A percentile compares a stretch with the other conserved stretches of the same genome.
phyloP scores from a whole-genome alignment of 2,329 filamentous ascomycete species.

The Tolypocladium cylindrosporum region DNA sequence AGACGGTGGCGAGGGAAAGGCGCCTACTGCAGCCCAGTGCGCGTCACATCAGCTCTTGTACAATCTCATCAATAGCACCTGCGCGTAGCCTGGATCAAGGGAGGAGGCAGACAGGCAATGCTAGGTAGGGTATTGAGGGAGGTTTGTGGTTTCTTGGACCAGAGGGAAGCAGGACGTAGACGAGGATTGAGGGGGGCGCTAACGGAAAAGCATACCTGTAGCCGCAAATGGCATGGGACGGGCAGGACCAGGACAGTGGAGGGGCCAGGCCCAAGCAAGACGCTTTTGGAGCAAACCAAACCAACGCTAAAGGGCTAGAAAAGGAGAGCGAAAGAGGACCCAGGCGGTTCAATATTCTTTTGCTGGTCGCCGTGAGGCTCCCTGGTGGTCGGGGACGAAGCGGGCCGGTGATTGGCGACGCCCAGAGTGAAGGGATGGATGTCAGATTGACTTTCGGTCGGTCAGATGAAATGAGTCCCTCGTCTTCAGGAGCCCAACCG shows the following conservation, averaged over 20 bases:
- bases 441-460: not conserved
- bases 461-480: not conserved
- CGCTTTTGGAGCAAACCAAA: not conserved
- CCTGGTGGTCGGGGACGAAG: not conserved
- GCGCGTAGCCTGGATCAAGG: not conserved
- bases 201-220: constrained; percentile 7
- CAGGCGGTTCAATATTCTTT: not conserved
- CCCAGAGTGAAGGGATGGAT: constrained; percentile 2
- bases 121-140: not conserved
- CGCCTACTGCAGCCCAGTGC: constrained; percentile 3
- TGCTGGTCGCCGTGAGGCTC: not conserved
- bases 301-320: not conserved
- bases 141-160: not conserved
- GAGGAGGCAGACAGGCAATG: not conserved
- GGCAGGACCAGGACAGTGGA: not conserved
- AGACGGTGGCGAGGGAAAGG: not conserved
- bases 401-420: constrained; percentile 2
- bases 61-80: not conserved
- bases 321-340: not conserved
- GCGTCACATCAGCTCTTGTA: constrained; percentile 9
- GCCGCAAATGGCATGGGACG: constrained; percentile 8
- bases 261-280: not conserved
- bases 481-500: not conserved
- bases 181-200: constrained; percentile 3
- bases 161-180: not conserved